Evolutionary conservation across 148 eudicot genomes (phyloP).

Genomic region (Camellia japonica): DNA sequence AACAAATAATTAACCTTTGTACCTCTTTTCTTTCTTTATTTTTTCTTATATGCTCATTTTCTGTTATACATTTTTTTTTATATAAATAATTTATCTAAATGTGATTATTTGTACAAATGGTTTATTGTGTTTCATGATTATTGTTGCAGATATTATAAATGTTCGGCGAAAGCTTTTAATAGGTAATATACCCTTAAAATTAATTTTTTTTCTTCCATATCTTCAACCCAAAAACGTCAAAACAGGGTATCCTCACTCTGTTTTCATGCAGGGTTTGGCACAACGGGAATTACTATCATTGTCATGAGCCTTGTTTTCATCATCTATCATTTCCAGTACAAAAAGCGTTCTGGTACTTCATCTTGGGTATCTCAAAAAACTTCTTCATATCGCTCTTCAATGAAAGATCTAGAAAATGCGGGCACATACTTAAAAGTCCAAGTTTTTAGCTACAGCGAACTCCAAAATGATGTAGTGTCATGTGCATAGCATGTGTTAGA

Average conservation of each 20-base stretch:
- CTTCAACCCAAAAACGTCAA: background rate
- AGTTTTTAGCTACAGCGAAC: constrained; percentile 45
- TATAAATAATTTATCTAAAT: background rate
- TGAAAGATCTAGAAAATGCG: constrained; percentile 13
- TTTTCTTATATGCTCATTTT: background rate
- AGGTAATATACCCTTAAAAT: constrained; percentile 12
- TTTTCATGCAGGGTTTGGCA: constrained; percentile 21
- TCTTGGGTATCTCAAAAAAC: background rate
- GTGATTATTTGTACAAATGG: background rate
- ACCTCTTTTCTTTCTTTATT: too few species aligned
- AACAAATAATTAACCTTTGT: background rate
- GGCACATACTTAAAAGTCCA: constrained; percentile 41
- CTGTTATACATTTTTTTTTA: background rate
- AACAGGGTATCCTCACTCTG: background rate
- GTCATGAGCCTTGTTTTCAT: constrained; percentile 1
- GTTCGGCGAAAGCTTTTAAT: constrained; percentile 1
- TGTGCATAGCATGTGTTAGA: too few species aligned
- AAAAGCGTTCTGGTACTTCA: background rate
- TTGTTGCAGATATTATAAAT: background rate
- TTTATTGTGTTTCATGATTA: background rate
- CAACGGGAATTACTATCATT: background rate
- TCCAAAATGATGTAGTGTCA: background rate
- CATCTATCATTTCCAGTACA: constrained; percentile 5
- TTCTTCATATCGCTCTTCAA: constrained; percentile 17
- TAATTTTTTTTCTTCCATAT: too few species aligned